Evolutionary conservation across 179 eudicot species (phyloP).

Genomic region (Silene coronaria): DNA sequence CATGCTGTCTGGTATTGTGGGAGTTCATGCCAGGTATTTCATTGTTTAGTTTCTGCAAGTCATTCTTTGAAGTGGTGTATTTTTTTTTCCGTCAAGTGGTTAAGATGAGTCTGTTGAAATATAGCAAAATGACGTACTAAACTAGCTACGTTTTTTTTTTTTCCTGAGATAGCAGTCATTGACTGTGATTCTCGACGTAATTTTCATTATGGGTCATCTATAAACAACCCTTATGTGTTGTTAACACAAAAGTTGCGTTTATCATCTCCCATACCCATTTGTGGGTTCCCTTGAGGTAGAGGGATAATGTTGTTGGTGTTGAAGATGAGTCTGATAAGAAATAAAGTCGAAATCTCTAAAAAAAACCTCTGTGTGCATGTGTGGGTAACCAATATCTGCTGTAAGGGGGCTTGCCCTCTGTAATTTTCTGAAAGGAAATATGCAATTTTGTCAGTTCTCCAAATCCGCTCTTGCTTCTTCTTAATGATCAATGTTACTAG

Average conservation of each 20-base stretch:
- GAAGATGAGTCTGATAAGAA: background rate
- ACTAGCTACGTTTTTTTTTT: too few species aligned
- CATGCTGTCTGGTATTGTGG: constrained; percentile 82
- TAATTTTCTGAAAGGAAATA: background rate
- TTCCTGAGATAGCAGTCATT: background rate
- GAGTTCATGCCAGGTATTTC: constrained; percentile 72
- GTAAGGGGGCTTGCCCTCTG: too few species aligned
- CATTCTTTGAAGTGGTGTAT: background rate
- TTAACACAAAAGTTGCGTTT: too few species aligned
- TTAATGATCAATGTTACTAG: background rate
- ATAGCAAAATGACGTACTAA: background rate
- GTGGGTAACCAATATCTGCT: background rate
- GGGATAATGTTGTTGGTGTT: too few species aligned
- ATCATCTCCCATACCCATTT: too few species aligned
- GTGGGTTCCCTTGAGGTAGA: too few species aligned
- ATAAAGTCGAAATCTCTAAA: background rate
- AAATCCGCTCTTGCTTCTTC: background rate
- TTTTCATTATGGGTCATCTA: too few species aligned
- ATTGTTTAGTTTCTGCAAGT: background rate
- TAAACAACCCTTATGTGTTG: too few species aligned
- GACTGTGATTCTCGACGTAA: background rate
- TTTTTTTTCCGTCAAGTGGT: too few species aligned
- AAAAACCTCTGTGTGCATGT: background rate
- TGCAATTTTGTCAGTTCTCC: background rate
- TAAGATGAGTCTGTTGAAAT: background rate